Evolutionary conservation across 1,139 yeast species (phyloP).

Genomic region (Magnusiomyces tetraspermus): DNA sequence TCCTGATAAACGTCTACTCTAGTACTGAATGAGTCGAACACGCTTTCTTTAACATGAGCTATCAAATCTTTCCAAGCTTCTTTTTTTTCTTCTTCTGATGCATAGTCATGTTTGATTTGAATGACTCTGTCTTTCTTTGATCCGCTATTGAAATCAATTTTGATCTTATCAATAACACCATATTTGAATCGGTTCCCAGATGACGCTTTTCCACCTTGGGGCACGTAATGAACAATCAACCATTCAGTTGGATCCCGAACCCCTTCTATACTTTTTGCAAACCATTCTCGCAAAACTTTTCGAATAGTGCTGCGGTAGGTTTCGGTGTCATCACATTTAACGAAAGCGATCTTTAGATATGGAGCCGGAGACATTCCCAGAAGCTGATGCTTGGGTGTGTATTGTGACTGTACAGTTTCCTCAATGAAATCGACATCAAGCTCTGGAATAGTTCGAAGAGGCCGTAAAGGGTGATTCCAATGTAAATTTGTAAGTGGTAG

Average conservation of each 20-base stretch:
- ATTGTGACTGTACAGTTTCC: conserved; percentile 43
- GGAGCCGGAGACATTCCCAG: conserved; percentile 39
- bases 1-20: conserved; percentile 38
- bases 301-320: conserved; percentile 65
- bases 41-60: conserved; percentile 41
- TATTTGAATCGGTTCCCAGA: conserved; percentile 41
- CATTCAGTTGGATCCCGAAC: conserved; percentile 49
- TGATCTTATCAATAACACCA: conserved; percentile 55
- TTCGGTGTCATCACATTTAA: conserved; percentile 58
- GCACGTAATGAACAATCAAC: conserved; percentile 50
- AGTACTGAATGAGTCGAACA: conserved; percentile 48
- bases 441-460: conserved; percentile 57
- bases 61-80: conserved; percentile 45
- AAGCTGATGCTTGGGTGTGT: conserved; percentile 34
- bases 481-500: conserved; percentile 68
- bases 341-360: conserved; percentile 60
- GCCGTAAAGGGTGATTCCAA: conserved; percentile 58
- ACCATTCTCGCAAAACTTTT: conserved; percentile 77
- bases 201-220: conserved; percentile 34
- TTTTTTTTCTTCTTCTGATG: conserved; percentile 32
- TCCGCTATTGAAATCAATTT: conserved; percentile 48
- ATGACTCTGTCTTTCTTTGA: conserved; percentile 32
- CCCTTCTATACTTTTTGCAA: conserved; percentile 40
- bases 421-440: conserved; percentile 53
- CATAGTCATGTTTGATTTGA: conserved; percentile 32